Base-by-base conservation (phyloP, 78 protist species). In the Reticulomyxa filosa region DNA sequence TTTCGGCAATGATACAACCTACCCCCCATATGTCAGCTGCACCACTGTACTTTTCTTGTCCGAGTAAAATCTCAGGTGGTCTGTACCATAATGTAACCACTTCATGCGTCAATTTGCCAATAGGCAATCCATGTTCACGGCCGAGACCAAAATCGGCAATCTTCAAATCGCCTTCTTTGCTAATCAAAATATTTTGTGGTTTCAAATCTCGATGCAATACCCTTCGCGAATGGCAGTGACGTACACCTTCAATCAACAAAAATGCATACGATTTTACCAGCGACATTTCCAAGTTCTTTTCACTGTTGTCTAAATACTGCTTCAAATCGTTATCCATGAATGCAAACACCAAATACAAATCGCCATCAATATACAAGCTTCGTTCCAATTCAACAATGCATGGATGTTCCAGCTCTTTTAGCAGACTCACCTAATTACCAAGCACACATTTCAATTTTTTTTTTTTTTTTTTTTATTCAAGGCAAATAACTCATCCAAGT, bases 371-470 rank as follows among this genome's bases (percentile, higher is more conserved):
- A n/a, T n/a, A n/a, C n/a, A n/a, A n/a, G n/a, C n/a, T n/a, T n/a
- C n/a, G n/a, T n/a, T n/a, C n/a, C n/a, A n/a, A n/a, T 51, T 35
- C 56, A 51, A 95, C 97, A 20, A 95, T 75, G 72, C 92, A 92
- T 3, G 78, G 80, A 62, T 93, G 98, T 26, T 73, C 62, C 7
- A 95, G 75, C 50, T 95, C 98, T 68, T 79, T 82, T 29, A 95
- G 74, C 5, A 89, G 57, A 3, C 96, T 73, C 26, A 95, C 85
- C 62, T 95, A n/a, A n/a, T n/a, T n/a, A n/a, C n/a, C n/a, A n/a
- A n/a, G n/a, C n/a, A n/a, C n/a, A n/a, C n/a, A n/a, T n/a, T n/a
- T n/a, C n/a, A n/a, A n/a, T n/a, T n/a, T n/a, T n/a, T n/a, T n/a
- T n/a, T n/a, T n/a, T n/a, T n/a, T n/a, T n/a, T n/a, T n/a, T n/a